phyloP scores from a whole-genome alignment of 768 basidiomycete genomes.

The Auricularia heimuer region DNA sequence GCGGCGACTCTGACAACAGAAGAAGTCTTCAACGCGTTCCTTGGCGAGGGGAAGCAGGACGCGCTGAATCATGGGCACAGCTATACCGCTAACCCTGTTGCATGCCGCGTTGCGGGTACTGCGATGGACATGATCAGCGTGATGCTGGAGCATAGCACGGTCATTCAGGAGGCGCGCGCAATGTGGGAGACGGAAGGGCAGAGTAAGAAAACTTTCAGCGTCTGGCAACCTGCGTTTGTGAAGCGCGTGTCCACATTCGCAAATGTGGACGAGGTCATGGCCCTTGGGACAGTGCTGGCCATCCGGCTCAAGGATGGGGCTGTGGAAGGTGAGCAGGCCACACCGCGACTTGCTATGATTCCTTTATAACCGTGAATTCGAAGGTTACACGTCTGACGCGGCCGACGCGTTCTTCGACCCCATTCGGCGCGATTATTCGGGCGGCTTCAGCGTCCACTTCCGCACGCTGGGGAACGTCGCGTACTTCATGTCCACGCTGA shows the following conservation, averaged over 20 bases:
- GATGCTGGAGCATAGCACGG: constrained; percentile 32
- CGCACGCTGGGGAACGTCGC: constrained; percentile 84
- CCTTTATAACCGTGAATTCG: constrained; percentile 16
- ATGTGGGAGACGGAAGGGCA: constrained; percentile 38
- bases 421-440: constrained; percentile 19
- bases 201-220: constrained; percentile 47
- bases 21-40: constrained; percentile 72
- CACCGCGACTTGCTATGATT: constrained; percentile 38
- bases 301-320: constrained; percentile 56
- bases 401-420: constrained; percentile 49
- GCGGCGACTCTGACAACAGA: constrained; percentile 76
- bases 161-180: constrained; percentile 31
- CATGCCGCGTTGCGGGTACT: constrained; percentile 83
- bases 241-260: constrained; percentile 42
- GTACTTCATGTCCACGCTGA: constrained; percentile 89
- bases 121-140: constrained; percentile 52
- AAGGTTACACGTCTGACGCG: constrained; percentile 45
- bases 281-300: constrained; percentile 76
- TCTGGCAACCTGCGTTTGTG: constrained; percentile 77
- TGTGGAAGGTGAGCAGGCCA: constrained; percentile 34
- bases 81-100: constrained; percentile 90
- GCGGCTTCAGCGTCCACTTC: constrained; percentile 65
- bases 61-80: constrained; percentile 92
- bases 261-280: constrained; percentile 67
- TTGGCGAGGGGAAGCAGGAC: constrained; percentile 63